Evolutionary conservation across 2,329 filamentous ascomycete genomes (phyloP).

Genomic region (Aspergillus puulaauensis): DNA sequence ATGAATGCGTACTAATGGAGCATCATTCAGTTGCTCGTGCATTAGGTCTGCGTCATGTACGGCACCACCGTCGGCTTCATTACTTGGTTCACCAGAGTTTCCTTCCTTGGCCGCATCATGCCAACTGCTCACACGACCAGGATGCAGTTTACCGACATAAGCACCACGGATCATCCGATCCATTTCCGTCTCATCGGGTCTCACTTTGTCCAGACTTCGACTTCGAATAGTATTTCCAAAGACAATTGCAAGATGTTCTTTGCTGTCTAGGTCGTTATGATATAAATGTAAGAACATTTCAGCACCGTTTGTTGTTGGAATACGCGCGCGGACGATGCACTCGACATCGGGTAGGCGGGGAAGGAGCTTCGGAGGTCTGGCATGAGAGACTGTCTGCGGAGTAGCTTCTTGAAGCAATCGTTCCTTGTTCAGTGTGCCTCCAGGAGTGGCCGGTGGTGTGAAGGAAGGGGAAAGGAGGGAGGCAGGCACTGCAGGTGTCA

Average conservation of each 20-base stretch:
- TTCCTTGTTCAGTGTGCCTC: constrained; percentile 37
- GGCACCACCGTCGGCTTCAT: constrained; percentile 8
- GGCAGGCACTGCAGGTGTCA: constrained; percentile 50
- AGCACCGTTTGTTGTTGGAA: constrained; percentile 84
- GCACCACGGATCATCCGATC: constrained; percentile 87
- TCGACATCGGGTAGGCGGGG: constrained; percentile 78
- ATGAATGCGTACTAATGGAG: constrained; percentile 89
- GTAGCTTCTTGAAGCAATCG: constrained; percentile 27
- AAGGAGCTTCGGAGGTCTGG: constrained; percentile 69
- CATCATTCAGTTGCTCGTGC: constrained; percentile 22
- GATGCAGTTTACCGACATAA: constrained; percentile 83
- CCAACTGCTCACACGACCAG: constrained; percentile 76
- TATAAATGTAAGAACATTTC: constrained; percentile 98
- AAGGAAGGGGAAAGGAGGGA: constrained; percentile 55
- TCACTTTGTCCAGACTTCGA: constrained; percentile 56
- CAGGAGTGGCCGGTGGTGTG: constrained; percentile 48
- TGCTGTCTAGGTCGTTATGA: constrained; percentile 86
- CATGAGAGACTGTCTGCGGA: constrained; percentile 26
- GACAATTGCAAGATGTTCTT: constrained; percentile 95
- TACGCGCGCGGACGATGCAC: constrained; percentile 90
- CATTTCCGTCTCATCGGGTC: constrained; percentile 50
- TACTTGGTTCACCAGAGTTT: not conserved
- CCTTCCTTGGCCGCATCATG: constrained; percentile 45
- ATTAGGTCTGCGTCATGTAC: constrained; percentile 18
- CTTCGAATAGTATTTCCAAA: constrained; percentile 82